Conservation (phyloP, 225 moss, liverwort and hornwort genomes). For the Lunularia cruciata region DNA sequence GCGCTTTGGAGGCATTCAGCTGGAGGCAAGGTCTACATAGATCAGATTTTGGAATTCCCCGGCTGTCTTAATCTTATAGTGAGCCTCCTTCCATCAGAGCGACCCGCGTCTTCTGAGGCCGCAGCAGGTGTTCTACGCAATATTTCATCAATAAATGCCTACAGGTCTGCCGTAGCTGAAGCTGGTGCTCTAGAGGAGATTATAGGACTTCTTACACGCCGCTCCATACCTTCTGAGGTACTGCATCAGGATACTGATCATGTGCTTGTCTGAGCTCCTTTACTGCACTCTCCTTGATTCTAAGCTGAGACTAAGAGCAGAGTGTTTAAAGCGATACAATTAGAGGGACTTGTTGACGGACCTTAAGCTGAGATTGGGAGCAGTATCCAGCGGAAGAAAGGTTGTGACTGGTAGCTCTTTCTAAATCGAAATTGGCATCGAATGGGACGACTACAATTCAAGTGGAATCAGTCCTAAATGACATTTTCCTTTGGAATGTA, state of each 20-base stretch:
- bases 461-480: too few species aligned
- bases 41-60: slow-evolving; percentile 72
- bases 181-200: slow-evolving; percentile 82
- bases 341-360: too few species aligned
- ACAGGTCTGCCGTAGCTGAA: slow-evolving; percentile 64
- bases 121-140: slow-evolving; percentile 75
- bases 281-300: too few species aligned
- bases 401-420: too few species aligned
- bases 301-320: too few species aligned
- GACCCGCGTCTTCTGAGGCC: slow-evolving; percentile 60
- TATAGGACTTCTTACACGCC: slow-evolving; percentile 77
- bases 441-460: too few species aligned
- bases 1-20: slow-evolving; percentile 83
- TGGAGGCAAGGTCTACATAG: slow-evolving; percentile 57
- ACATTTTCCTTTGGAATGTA: too few species aligned
- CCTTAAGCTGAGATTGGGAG: too few species aligned
- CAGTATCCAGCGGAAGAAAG: too few species aligned
- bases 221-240: slow-evolving; percentile 63
- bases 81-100: slow-evolving; percentile 69
- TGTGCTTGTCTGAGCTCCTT: too few species aligned
- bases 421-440: too few species aligned
- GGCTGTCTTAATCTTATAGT: slow-evolving; percentile 90
- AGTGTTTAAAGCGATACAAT: too few species aligned
- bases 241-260: not conserved
- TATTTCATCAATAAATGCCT: slow-evolving; percentile 55